These are phyloP conservation scores for Penicillium griseofulvum DNA, from an alignment of 2,329 filamentous ascomycete genomes.

Conservation along the genomic window DNA sequence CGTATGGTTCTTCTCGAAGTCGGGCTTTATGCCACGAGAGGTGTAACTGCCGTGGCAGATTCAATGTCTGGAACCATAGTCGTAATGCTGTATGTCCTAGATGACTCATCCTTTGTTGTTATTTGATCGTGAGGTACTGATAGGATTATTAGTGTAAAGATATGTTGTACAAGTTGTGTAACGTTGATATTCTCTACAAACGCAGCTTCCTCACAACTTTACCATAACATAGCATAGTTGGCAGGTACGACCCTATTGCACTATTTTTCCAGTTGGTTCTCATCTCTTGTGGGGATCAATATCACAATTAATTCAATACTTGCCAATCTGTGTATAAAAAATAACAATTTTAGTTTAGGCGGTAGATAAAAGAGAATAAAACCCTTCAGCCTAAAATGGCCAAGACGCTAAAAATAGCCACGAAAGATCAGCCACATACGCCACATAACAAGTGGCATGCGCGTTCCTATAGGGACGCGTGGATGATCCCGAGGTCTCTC, in stretches of 20 bases:
- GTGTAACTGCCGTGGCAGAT: slow-evolving; percentile 33
- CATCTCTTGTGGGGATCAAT: no score
- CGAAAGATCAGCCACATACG: neutral
- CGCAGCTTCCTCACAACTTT: no score
- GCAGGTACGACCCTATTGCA: neutral
- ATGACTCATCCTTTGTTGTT: neutral
- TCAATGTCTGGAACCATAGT: slow-evolving; percentile 21
- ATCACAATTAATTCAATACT: neutral
- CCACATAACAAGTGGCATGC: slow-evolving; percentile 6
- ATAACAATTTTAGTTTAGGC: neutral
- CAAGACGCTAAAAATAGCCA: slow-evolving; percentile 7
- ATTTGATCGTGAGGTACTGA: no score
- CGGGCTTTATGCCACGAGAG: slow-evolving; percentile 42
- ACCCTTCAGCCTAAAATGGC: neutral
- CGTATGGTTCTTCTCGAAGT: slow-evolving; percentile 41
- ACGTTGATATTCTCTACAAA: neutral
- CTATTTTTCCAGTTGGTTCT: fast-evolving
- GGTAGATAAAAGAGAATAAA: neutral
- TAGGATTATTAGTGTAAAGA: no score
- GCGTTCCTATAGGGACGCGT: slow-evolving; percentile 11
- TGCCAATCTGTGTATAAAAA: neutral
- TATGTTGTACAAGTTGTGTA: no score
- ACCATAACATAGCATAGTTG: neutral
- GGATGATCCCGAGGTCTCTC: neutral
- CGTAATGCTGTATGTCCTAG: neutral